Evolutionary conservation across 805 yeast genomes (phyloP), one percentile per base, ranked within the genome.

Genomic region (Naumovozyma baii): DNA sequence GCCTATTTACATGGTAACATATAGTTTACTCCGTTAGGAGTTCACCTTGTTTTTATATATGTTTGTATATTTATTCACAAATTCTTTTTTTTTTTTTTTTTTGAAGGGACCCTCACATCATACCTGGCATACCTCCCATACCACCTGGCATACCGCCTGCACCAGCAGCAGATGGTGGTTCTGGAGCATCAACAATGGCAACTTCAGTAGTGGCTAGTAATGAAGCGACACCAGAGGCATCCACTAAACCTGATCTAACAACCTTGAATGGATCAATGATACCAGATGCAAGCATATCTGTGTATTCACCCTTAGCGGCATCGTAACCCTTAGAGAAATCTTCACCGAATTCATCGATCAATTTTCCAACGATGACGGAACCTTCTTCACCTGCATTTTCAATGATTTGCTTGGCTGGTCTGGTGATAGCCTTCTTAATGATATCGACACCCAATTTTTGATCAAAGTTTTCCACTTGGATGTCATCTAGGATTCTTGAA

Each of bases 351-450:
- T 68, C 68, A 31, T 64, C 66, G 36, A 54, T 48, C 51, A 92
- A 73, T 73, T 88, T 86, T 44, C 96, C 96, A 46, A 88, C 95
- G 59, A 90, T 79, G 41, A 90, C 97, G 30, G 96, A 76, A 54
- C 96, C 97, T 73, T 90, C 97, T 59, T 86, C 90, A 55, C 96
- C 97, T 37, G 98, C 95, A 59, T 92, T 92, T 64, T 84, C 94
- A 51, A 92, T 82, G 57, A 92, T 92, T 63, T 88, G 84, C 68
- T 81, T 83, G 39, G 96, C 96, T 52, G 98, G 98, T 67, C 83
- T 83, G 56, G 88, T 77, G 64, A 92, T 84, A 48, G 98, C 96
- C 53, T 86, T 73, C 68, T 78, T 80, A 68, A 92, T 88, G 66
- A 87, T 85, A 51, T 84, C 84, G 49, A 92, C 94, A 68, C 98